These are phyloP conservation scores for Trichosanthes truncata DNA, from an alignment of 306 rosid species.

Conservation along the genomic window DNA sequence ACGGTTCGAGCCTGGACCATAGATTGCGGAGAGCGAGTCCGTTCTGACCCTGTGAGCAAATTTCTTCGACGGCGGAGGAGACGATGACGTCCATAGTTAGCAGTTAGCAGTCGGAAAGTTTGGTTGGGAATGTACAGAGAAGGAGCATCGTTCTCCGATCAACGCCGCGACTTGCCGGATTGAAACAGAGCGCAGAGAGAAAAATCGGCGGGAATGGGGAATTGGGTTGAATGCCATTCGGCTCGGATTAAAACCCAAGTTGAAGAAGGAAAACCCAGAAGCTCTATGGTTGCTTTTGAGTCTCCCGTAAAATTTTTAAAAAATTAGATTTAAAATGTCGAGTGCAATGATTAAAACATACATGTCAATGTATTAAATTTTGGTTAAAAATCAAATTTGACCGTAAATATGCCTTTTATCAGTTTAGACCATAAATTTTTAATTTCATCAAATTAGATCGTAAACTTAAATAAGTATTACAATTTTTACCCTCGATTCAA, in stretches of 20 bases:
- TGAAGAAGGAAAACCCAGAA: neutral
- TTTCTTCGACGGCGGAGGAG: conserved; percentile 36
- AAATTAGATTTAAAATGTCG: too few species aligned
- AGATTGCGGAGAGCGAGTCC: conserved; percentile 27
- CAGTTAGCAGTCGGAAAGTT: neutral
- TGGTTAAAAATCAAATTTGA: too few species aligned
- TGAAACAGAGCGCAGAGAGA: neutral
- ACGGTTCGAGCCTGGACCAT: conserved; percentile 30
- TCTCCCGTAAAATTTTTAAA: too few species aligned
- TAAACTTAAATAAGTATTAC: too few species aligned
- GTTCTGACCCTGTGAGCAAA: conserved; percentile 29
- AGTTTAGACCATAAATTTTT: too few species aligned
- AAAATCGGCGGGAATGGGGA: neutral
- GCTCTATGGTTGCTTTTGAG: too few species aligned
- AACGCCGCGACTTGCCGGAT: neutral
- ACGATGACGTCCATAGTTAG: conserved; percentile 29
- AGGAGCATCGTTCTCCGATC: neutral
- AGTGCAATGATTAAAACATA: too few species aligned
- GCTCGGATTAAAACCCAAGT: neutral
- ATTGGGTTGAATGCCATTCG: neutral
- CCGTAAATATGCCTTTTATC: too few species aligned
- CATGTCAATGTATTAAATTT: too few species aligned
- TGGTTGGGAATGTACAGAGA: neutral
- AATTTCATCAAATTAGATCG: too few species aligned
- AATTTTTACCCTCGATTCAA: too few species aligned